phyloP scores from a whole-genome alignment of 768 basidiomycete species.

The Kondoa subrosea region DNA sequence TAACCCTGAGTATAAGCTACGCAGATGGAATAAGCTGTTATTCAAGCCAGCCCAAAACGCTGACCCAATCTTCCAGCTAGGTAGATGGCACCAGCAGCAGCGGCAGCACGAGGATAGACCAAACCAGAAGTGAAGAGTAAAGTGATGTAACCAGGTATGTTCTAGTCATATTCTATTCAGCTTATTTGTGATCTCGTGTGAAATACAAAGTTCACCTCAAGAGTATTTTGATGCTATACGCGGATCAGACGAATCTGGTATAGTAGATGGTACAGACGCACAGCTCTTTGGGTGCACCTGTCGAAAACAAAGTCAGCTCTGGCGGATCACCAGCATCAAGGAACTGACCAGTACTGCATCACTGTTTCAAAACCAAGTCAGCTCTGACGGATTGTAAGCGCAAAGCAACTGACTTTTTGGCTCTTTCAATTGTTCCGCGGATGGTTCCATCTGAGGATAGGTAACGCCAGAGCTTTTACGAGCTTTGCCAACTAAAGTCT shows the following conservation, averaged over 20 bases:
- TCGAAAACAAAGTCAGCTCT: background rate
- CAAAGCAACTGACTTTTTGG: background rate
- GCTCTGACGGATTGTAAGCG: background rate
- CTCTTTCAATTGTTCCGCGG: background rate
- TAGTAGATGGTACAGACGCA: background rate
- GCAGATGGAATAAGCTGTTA: background rate
- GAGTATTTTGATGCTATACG: background rate
- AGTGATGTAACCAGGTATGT: background rate
- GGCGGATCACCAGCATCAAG: background rate
- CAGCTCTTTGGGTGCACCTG: background rate
- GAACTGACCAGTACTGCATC: background rate
- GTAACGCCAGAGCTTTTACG: background rate
- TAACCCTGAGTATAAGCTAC: too few species aligned
- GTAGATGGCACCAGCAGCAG: background rate
- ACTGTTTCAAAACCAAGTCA: background rate
- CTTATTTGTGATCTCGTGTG: background rate
- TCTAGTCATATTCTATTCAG: background rate
- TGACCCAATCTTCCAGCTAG: background rate
- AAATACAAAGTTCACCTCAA: background rate
- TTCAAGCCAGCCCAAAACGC: background rate
- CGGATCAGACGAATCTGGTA: background rate
- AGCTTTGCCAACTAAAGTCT: background rate
- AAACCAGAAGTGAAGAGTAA: background rate
- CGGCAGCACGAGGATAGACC: background rate
- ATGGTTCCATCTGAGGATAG: background rate